Evolutionary conservation across 2,329 filamentous ascomycete genomes (phyloP).

Genomic region (Alternaria tenuissima): DNA sequence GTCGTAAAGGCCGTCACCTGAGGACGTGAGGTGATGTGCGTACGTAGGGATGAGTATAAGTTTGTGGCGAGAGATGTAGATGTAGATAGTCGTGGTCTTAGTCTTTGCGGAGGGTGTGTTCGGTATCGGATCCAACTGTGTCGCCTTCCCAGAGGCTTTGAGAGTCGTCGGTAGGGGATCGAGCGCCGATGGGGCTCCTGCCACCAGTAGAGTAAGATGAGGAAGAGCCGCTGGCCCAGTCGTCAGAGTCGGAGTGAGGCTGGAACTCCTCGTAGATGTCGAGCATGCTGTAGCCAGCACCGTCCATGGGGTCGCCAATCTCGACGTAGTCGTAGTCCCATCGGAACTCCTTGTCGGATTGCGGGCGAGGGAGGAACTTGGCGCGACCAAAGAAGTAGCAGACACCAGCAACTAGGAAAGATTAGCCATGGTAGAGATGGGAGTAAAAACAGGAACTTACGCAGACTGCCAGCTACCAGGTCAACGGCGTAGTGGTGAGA

Average conservation of each 20-base stretch:
- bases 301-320: conserved; percentile 69
- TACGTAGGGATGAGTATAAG: conserved; percentile 35
- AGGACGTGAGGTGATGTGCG: conserved; percentile 27
- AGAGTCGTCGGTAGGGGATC: conserved; percentile 64
- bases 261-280: conserved; percentile 63
- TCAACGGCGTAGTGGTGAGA: conserved; percentile 98
- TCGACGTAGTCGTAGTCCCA: conserved; percentile 98
- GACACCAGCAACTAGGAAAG: conserved; percentile 65
- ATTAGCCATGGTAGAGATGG: conserved; percentile 28
- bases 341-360: conserved; percentile 83
- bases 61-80: conserved; percentile 15
- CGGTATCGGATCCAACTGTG: conserved; percentile 60
- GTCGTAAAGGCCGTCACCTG: conserved; percentile 46
- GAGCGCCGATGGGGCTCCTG: conserved; percentile 60
- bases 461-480: conserved; percentile 82
- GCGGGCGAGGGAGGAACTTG: conserved; percentile 81
- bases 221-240: conserved; percentile 88
- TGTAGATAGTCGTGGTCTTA: conserved; percentile 18
- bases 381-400: conserved; percentile 84
- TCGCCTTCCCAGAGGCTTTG: conserved; percentile 66
- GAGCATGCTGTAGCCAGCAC: conserved; percentile 61
- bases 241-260: conserved; percentile 74
- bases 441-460: conserved; percentile 38
- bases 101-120: conserved; percentile 39
- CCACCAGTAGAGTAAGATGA: conserved; percentile 75